These are phyloP conservation scores for Sambucus nigra DNA, from an alignment of 129 eudicot species.

Conservation along the genomic window DNA sequence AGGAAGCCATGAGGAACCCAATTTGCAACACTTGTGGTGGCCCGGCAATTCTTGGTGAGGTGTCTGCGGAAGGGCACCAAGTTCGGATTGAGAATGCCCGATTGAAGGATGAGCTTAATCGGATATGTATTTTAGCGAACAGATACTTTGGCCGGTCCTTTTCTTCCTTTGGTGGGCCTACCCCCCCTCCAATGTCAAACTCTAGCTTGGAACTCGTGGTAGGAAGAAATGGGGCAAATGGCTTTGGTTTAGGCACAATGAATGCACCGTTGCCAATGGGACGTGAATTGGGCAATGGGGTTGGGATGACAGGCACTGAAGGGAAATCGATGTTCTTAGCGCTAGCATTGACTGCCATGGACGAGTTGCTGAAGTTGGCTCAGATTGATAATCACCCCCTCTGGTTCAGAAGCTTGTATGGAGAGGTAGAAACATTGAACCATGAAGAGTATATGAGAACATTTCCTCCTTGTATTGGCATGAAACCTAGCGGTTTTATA, in stretches of 20 bases:
- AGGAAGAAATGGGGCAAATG: constrained; percentile 52
- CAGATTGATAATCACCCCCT: constrained; percentile 57
- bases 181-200: constrained; percentile 22
- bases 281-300: constrained; percentile 43
- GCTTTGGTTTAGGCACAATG: constrained; percentile 36
- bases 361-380: constrained; percentile 60
- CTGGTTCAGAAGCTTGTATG: constrained; percentile 51
- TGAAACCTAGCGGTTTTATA: constrained; percentile 47
- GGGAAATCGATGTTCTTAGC: constrained; percentile 43
- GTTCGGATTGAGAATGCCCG: constrained; percentile 63
- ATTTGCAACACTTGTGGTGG: constrained; percentile 66
- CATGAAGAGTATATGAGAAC: constrained; percentile 49
- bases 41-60: constrained; percentile 58
- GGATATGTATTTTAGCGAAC: constrained; percentile 48
- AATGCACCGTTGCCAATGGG: constrained; percentile 56
- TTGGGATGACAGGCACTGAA: constrained; percentile 19
- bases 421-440: constrained; percentile 44
- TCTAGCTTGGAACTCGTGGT: constrained; percentile 56
- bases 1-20: constrained; percentile 61
- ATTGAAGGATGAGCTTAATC: constrained; percentile 56
- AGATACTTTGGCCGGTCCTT: constrained; percentile 52
- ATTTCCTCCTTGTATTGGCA: constrained; percentile 49
- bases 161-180: constrained; percentile 20
- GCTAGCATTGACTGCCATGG: constrained; percentile 69
- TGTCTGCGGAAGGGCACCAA: constrained; percentile 53